These are phyloP conservation scores for Starmerella stellata DNA, from an alignment of 805 yeast species.

Conservation along the genomic window DNA sequence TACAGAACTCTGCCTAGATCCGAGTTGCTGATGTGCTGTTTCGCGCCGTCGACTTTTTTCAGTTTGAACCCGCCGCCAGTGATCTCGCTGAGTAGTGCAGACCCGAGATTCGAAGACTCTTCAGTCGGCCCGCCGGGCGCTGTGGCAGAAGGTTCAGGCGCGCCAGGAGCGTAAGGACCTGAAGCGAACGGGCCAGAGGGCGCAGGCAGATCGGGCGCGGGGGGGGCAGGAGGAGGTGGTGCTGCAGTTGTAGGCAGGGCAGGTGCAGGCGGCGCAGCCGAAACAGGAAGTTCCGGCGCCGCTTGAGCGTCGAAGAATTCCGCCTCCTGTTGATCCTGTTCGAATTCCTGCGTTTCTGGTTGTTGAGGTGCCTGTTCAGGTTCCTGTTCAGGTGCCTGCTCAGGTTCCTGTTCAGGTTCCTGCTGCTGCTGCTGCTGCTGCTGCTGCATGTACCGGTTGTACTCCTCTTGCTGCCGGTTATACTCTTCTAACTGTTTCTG, in stretches of 20 bases:
- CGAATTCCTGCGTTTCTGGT: conserved; percentile 18
- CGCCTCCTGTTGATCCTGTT: conserved; percentile 19
- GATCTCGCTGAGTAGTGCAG: conserved; percentile 22
- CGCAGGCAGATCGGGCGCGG: conserved; percentile 7
- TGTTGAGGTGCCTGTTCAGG: conserved; percentile 10
- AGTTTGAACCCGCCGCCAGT: conserved; percentile 19
- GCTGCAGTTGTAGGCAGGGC: conserved; percentile 13
- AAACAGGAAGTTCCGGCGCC: conserved; percentile 20
- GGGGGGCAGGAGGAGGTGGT: conserved; percentile 3
- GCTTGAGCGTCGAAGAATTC: conserved; percentile 21
- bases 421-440: not conserved
- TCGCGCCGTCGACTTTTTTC: conserved; percentile 19
- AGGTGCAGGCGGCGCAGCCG: conserved; percentile 19
- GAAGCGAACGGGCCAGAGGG: conserved; percentile 19
- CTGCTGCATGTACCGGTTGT: not conserved
- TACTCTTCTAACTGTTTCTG: not conserved
- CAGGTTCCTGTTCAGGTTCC: not conserved
- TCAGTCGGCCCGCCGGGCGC: conserved; percentile 11
- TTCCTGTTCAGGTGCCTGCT: not conserved
- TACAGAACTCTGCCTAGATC: not conserved
- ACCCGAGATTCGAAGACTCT: conserved; percentile 17
- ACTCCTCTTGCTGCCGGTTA: conserved; percentile 1
- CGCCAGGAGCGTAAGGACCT: conserved; percentile 22
- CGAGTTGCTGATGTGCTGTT: conserved; percentile 17
- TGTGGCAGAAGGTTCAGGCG: conserved; percentile 27